Percentiles rank a stretch among this genome's conserved stretches.
phyloP scores from a whole-genome alignment of 352 stramenopile genomes.

The Phytopythium cucurbitacearum region DNA sequence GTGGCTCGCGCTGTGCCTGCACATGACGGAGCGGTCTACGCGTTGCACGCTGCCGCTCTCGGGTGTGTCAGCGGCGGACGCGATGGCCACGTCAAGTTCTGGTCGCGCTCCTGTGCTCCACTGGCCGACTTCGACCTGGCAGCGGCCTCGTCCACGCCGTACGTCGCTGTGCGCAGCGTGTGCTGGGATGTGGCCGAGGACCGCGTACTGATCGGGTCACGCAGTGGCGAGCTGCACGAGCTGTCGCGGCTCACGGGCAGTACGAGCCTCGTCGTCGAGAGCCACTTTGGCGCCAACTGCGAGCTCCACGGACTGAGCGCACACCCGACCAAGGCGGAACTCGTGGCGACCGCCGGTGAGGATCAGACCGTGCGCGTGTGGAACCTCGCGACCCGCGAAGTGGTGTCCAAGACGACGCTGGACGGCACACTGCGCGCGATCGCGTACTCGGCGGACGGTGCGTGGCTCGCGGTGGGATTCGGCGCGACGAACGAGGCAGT shows the following conservation, averaged over 20 bases:
- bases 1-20: slow-evolving; percentile 55
- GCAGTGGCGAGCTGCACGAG: slow-evolving; percentile 62
- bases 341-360: slow-evolving; percentile 66
- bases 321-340: slow-evolving; percentile 39
- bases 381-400: slow-evolving; percentile 46
- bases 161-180: slow-evolving; percentile 43
- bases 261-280: slow-evolving; percentile 62
- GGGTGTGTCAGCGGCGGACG: slow-evolving; percentile 56
- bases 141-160: slow-evolving; percentile 34
- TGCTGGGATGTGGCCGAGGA: slow-evolving; percentile 69
- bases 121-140: slow-evolving; percentile 59
- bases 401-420: slow-evolving; percentile 52
- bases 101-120: slow-evolving; percentile 34
- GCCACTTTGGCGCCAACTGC: slow-evolving; percentile 20
- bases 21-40: slow-evolving; percentile 64
- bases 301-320: slow-evolving; percentile 45
- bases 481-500: slow-evolving; percentile 19
- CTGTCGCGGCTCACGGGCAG: slow-evolving; percentile 58
- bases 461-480: slow-evolving; percentile 64
- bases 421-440: slow-evolving; percentile 57
- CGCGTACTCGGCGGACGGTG: slow-evolving; percentile 60
- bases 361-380: slow-evolving; percentile 70
- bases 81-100: slow-evolving; percentile 73
- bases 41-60: slow-evolving; percentile 45
- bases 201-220: slow-evolving; percentile 63